Evolutionary conservation across 768 basidiomycete genomes (phyloP), one percentile per base, ranked within the genome.

Genomic region (Sutorius australiensis): DNA sequence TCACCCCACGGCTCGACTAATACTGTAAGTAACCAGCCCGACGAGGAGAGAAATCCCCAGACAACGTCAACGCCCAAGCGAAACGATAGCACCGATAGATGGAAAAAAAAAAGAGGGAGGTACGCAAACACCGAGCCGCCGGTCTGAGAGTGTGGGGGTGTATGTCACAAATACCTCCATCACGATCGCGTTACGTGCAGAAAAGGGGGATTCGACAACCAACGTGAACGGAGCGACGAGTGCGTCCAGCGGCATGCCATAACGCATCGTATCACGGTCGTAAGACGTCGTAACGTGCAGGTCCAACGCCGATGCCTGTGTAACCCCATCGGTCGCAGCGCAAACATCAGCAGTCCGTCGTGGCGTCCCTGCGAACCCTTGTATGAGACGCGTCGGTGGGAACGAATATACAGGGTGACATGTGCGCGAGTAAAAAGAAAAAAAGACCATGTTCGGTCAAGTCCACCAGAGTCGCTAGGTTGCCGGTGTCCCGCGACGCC

Each of bases 351-450:
- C 17, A 33, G 17, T 38, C 64, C 64, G 30, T 63, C 13, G 62
- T 64, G 62, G 64, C 62, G 48, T 17, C 27, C 46, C 17, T 51
- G 46, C 33, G 28, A 14, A 42, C 36, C 19, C 30, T 32, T 28
- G 17, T 34, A 16, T 40, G 38, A 42, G 47, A 10, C 46, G 42
- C 42, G 52, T 44, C 43, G 38, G 46, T 55, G 60, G 51, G 50
- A 67, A 62, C 41, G 48, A 19, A 52, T 19, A 28, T 21, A 33
- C 57, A 60, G 56, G 60, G 60, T 51, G 50, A 54, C 56, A 21
- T 13, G 31, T 8, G 34, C 56, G 56, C 63, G 53, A 46, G 54
- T 46, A 59, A 61, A 58, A 55, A 30, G 17, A 24, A 47, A 31
- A 16, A 33, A 37, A 48, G 48, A 32, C 37, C n/a, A 27, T 6